Evolutionary conservation across 805 yeast species (phyloP).

Genomic region (Cyberlindnera maritima): DNA sequence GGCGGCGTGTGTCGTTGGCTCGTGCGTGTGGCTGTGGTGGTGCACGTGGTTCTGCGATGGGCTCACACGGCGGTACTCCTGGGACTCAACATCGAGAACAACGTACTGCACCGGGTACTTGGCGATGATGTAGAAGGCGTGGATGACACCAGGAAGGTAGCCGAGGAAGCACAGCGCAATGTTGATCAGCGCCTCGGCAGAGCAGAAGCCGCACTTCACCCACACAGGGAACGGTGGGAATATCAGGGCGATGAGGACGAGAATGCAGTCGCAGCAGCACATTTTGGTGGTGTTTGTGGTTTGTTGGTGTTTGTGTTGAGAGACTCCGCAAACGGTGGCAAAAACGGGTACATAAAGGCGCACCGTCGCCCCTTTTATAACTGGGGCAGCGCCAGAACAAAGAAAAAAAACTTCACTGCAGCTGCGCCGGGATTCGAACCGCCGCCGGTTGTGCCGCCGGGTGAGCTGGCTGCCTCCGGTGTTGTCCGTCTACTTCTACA

Average conservation of each 20-base stretch:
- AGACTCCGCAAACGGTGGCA: too few relatives aligned
- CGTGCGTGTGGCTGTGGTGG: background rate
- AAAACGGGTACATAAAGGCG: background rate
- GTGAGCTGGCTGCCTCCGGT: background rate
- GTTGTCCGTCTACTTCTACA: background rate
- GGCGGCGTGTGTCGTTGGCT: background rate
- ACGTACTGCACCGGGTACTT: conserved; percentile 52
- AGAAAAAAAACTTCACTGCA: background rate
- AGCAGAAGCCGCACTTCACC: conserved; percentile 67
- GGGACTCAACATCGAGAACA: conserved; percentile 29
- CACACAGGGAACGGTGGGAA: conserved; percentile 81
- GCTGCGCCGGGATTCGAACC: background rate
- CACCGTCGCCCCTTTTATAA: background rate
- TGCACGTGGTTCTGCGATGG: background rate
- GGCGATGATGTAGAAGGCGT: conserved; percentile 75
- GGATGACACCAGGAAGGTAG: conserved; percentile 73
- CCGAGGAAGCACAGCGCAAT: conserved; percentile 70
- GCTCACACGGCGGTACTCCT: conserved; percentile 14
- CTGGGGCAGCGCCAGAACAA: background rate
- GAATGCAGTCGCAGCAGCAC: conserved; percentile 51
- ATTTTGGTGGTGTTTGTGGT: background rate
- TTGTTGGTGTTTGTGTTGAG: background rate
- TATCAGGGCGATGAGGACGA: conserved; percentile 66
- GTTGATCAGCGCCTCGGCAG: conserved; percentile 69
- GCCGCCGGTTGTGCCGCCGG: background rate